Evolutionary conservation across 2,329 filamentous ascomycete genomes (phyloP).

Genomic region (Ascochyta lentis): DNA sequence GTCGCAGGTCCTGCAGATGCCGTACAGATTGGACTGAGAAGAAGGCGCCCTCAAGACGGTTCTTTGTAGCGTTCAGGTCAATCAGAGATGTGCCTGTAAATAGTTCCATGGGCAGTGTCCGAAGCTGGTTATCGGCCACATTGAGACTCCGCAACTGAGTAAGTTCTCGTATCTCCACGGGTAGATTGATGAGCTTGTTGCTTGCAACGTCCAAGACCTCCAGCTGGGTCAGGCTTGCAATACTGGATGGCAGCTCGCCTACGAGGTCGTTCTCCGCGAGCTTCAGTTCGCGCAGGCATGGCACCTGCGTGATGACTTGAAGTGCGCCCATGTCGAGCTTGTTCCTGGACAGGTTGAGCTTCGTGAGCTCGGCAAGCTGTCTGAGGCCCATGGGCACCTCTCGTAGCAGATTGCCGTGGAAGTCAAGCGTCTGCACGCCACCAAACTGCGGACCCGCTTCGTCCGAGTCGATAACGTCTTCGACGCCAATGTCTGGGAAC

Average conservation of each 20-base stretch:
- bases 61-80: constrained; percentile 78
- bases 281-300: constrained; percentile 77
- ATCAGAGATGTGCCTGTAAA: constrained; percentile 72
- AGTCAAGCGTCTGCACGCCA: constrained; percentile 78
- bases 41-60: constrained; percentile 74
- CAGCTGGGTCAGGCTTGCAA: constrained; percentile 70
- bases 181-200: constrained; percentile 78
- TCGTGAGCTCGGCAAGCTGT: constrained; percentile 75
- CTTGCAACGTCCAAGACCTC: constrained; percentile 82
- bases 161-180: constrained; percentile 71
- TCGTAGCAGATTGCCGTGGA: constrained; percentile 83
- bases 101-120: constrained; percentile 71
- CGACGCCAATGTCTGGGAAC: constrained; percentile 73
- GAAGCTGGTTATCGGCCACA: constrained; percentile 78
- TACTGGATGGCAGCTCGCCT: constrained; percentile 62
- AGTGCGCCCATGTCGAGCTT: constrained; percentile 75
- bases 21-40: constrained; percentile 68
- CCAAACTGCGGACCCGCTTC: constrained; percentile 77
- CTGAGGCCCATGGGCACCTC: constrained; percentile 77
- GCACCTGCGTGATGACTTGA: constrained; percentile 75
- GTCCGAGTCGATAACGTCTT: constrained; percentile 67
- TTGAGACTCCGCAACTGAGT: constrained; percentile 76
- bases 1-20: constrained; percentile 75
- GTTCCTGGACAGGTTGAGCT: constrained; percentile 86
- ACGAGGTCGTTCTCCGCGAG: constrained; percentile 60